Percentiles rank a stretch among this genome's conserved stretches.
These are phyloP conservation scores for Amanita pseudoporphyria DNA, from an alignment of 768 basidiomycete species.

Conservation along the genomic window DNA sequence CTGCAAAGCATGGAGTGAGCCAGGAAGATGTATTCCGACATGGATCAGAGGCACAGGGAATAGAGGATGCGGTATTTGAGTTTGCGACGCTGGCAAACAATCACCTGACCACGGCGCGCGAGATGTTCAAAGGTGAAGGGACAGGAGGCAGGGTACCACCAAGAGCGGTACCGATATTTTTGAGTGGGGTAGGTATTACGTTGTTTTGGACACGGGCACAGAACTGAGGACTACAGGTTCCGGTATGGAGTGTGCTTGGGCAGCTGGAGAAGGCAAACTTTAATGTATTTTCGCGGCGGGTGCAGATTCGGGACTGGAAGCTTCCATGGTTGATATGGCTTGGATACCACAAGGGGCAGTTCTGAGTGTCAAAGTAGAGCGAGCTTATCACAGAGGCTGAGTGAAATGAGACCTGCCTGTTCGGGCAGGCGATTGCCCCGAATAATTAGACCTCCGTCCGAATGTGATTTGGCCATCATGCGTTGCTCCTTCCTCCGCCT, in stretches of 20 bases:
- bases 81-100: slow-evolving; percentile 78
- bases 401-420: background rate
- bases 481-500: slow-evolving; percentile 11
- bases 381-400: background rate
- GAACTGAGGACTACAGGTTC: slow-evolving; percentile 35
- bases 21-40: slow-evolving; percentile 72
- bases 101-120: slow-evolving; percentile 64
- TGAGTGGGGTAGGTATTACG: slow-evolving; percentile 50
- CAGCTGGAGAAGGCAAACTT: slow-evolving; percentile 64
- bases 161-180: slow-evolving; percentile 61
- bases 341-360: slow-evolving; percentile 28
- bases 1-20: slow-evolving; percentile 64
- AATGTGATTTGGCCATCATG: slow-evolving; percentile 16
- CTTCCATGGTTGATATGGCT: slow-evolving; percentile 63
- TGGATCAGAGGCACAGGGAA: slow-evolving; percentile 43
- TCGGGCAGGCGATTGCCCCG: slow-evolving; percentile 21
- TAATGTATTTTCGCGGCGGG: slow-evolving; percentile 53
- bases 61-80: slow-evolving; percentile 76
- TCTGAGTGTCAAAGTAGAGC: slow-evolving; percentile 25
- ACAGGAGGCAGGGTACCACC: slow-evolving; percentile 41
- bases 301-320: slow-evolving; percentile 67
- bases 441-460: slow-evolving; percentile 38
- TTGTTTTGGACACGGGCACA: slow-evolving; percentile 10
- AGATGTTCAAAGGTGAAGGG: slow-evolving; percentile 47
- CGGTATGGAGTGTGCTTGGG: slow-evolving; percentile 52